Conservation (phyloP, 2,329 filamentous ascomycete species). For the Fusarium temperatum region DNA sequence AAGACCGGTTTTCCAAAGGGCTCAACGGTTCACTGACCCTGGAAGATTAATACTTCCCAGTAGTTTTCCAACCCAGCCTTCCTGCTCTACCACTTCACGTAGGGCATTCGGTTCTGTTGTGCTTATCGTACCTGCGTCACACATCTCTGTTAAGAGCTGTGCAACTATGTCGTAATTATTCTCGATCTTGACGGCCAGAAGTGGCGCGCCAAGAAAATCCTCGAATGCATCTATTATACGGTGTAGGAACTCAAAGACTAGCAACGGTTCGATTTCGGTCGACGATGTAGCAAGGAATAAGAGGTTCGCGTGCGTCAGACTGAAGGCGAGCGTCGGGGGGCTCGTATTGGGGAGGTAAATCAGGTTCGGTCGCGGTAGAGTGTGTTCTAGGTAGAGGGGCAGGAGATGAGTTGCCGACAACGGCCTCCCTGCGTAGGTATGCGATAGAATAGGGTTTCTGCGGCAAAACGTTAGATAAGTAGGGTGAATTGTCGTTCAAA, state of each 20-base stretch:
- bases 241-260: slow-evolving; percentile 94
- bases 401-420: slow-evolving; percentile 80
- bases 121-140: slow-evolving; percentile 87
- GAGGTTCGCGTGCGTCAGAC: slow-evolving; percentile 84
- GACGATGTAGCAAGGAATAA: slow-evolving; percentile 88
- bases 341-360: slow-evolving; percentile 84
- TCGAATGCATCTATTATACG: slow-evolving; percentile 91
- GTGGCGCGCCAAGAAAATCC: slow-evolving; percentile 89
- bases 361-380: slow-evolving; percentile 82
- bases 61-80: slow-evolving; percentile 88
- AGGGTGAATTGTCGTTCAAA: not conserved
- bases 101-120: slow-evolving; percentile 95
- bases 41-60: slow-evolving; percentile 88
- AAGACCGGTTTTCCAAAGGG: not conserved
- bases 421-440: slow-evolving; percentile 85
- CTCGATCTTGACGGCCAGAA: slow-evolving; percentile 88
- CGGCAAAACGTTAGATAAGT: slow-evolving; percentile 34
- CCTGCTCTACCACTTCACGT: slow-evolving; percentile 89
- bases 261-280: slow-evolving; percentile 85
- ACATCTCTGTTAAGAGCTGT: slow-evolving; percentile 94
- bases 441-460: slow-evolving; percentile 86
- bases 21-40: slow-evolving; percentile 58
- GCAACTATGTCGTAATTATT: slow-evolving; percentile 92
- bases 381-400: slow-evolving; percentile 86
- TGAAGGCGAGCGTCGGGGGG: slow-evolving; percentile 89